These are phyloP conservation scores for Claviceps purpurea DNA, from an alignment of 2,329 filamentous ascomycete genomes.

Conservation along the genomic window DNA sequence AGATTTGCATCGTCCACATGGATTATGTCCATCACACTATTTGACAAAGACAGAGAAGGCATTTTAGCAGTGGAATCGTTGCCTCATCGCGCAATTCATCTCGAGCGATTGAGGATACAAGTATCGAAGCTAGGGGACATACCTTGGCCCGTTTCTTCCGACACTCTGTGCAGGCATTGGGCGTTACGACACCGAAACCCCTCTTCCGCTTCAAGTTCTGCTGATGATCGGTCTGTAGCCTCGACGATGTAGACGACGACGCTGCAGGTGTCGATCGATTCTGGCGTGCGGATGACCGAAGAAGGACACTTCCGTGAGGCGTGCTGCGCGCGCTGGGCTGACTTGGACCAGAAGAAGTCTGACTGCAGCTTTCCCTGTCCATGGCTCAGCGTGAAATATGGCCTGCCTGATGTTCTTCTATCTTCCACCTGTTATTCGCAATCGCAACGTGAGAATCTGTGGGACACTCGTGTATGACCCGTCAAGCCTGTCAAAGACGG, in stretches of 20 bases:
- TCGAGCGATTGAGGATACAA: no score
- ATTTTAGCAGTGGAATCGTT: not conserved
- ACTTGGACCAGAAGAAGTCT: slow-evolving; percentile 16
- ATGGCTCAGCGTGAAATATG: slow-evolving; percentile 10
- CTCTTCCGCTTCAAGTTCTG: slow-evolving; percentile 35
- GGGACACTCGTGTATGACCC: not conserved
- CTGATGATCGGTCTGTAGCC: slow-evolving; percentile 16
- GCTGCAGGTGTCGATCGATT: slow-evolving; percentile 6
- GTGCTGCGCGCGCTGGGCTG: slow-evolving; percentile 21
- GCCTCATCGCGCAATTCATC: not conserved
- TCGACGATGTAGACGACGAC: slow-evolving; percentile 9
- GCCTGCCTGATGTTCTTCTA: not conserved
- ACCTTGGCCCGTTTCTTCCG: slow-evolving; percentile 50
- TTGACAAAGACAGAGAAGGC: not conserved
- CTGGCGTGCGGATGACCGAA: slow-evolving; percentile 10
- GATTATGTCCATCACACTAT: slow-evolving; percentile 45
- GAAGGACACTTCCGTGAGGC: slow-evolving; percentile 18
- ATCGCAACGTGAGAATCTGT: not conserved
- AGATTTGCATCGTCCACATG: slow-evolving; percentile 40
- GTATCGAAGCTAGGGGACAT: slow-evolving; percentile 3
- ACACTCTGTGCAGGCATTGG: slow-evolving; percentile 48
- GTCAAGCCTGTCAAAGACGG: not conserved
- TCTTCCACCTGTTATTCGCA: not conserved
- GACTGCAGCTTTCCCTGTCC: slow-evolving; percentile 19
- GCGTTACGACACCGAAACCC: slow-evolving; percentile 42